These are phyloP conservation scores for Neonectria ditissima DNA, from an alignment of 2,329 filamentous ascomycete genomes.

Conservation along the genomic window DNA sequence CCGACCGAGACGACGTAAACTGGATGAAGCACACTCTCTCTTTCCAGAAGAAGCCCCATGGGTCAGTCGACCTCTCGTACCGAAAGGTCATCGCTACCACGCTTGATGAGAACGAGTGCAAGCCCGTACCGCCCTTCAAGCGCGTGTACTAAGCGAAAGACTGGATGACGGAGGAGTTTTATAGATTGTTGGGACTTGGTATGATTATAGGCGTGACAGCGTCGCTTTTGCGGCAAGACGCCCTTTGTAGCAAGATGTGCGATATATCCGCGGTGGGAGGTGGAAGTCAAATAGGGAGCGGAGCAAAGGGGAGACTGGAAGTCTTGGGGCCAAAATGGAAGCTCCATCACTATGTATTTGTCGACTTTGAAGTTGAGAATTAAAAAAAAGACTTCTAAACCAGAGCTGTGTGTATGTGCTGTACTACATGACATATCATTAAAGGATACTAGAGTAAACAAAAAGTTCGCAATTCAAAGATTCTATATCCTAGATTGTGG, in stretches of 20 bases:
- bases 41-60: conserved; percentile 94
- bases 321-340: conserved; percentile 18
- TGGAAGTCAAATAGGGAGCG: conserved; percentile 4
- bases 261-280: conserved; percentile 43
- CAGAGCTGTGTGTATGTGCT: not conserved
- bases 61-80: conserved; percentile 87
- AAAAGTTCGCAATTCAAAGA: not conserved
- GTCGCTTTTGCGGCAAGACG: conserved; percentile 45
- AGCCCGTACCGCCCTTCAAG: conserved; percentile 96
- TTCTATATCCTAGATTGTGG: not conserved
- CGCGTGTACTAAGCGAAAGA: conserved; percentile 76
- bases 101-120: conserved; percentile 95
- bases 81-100: conserved; percentile 84
- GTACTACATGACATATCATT: not conserved
- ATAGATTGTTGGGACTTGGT: conserved; percentile 43
- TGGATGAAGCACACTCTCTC: conserved; percentile 99
- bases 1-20: conserved; percentile 92
- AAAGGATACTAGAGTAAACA: not conserved
- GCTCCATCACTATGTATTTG: conserved; percentile 25
- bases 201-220: conserved; percentile 43
- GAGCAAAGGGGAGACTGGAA: conserved; percentile 14
- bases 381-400: conserved; percentile 17
- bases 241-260: conserved; percentile 45
- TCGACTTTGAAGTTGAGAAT: conserved; percentile 26
- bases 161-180: conserved; percentile 38